Evolutionary conservation across 345 rosid genomes (phyloP).

Genomic region (Linum usitatissimum): DNA sequence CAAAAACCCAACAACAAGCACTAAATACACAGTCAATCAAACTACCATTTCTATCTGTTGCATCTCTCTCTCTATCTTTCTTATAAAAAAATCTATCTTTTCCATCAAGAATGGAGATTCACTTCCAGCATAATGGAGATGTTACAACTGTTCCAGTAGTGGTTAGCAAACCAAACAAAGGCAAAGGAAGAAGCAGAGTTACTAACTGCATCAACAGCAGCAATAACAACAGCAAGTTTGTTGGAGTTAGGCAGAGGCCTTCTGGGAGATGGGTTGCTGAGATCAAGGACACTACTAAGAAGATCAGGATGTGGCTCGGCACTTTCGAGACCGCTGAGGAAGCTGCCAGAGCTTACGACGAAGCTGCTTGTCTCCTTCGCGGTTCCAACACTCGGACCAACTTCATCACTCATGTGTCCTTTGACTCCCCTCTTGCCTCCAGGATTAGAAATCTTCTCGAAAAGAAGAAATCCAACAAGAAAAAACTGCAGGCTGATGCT

Average conservation of each 20-base stretch:
- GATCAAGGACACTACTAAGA: slow-evolving; percentile 68
- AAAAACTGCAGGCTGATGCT: slow-evolving; percentile 9
- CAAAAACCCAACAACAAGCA: too few species aligned
- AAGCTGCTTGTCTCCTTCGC: slow-evolving; percentile 74
- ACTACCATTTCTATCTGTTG: slow-evolving; percentile 1
- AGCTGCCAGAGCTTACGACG: slow-evolving; percentile 66
- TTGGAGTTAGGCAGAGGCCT: slow-evolving; percentile 69
- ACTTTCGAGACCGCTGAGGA: slow-evolving; percentile 69
- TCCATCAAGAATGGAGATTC: slow-evolving; percentile 31
- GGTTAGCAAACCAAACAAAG: slow-evolving; percentile 24
- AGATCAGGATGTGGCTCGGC: slow-evolving; percentile 76
- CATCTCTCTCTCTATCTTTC: not conserved
- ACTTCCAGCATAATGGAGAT: slow-evolving; percentile 32
- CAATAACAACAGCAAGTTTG: slow-evolving; percentile 37
- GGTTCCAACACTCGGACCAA: slow-evolving; percentile 73
- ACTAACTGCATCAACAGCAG: slow-evolving; percentile 17
- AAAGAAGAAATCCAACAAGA: slow-evolving; percentile 27
- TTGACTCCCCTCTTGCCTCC: slow-evolving; percentile 56
- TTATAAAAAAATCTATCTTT: too few species aligned
- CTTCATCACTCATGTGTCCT: slow-evolving; percentile 39
- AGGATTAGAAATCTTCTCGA: slow-evolving; percentile 47
- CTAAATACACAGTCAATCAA: slow-evolving; percentile 3
- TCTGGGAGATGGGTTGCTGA: slow-evolving; percentile 85
- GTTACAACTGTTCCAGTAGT: not conserved
- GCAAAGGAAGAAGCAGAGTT: slow-evolving; percentile 25